Conservation (phyloP, 2,329 filamentous ascomycete genomes). For the Trichoderma atroviride region DNA sequence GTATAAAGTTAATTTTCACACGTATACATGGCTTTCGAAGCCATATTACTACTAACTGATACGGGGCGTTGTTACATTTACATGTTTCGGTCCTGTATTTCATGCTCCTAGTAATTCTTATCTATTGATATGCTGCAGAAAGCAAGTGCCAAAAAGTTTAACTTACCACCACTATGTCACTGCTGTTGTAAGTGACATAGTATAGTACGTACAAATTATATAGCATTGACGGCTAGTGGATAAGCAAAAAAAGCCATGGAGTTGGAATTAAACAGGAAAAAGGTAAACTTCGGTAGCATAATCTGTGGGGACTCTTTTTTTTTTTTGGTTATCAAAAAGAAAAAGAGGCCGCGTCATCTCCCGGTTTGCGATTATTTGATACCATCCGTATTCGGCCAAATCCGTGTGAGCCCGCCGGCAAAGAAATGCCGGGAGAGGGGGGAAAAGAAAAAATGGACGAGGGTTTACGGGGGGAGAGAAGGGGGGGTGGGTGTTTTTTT, state of each 20-base stretch:
- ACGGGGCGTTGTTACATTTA: not conserved
- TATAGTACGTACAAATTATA: not conserved
- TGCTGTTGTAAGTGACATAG: not conserved
- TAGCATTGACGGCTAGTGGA: not conserved
- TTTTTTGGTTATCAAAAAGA: not conserved
- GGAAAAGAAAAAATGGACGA: not conserved
- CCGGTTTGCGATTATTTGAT: conserved; percentile 10
- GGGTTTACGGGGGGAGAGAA: not conserved
- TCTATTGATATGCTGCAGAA: not conserved
- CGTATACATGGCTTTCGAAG: not conserved
- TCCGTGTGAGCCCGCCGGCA: conserved; percentile 14
- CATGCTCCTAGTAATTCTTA: not conserved
- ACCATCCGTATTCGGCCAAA: conserved; percentile 16
- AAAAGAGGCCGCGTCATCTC: conserved; percentile 13
- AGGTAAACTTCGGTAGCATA: conserved; percentile 5
- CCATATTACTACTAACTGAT: not conserved
- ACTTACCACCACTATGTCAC: not conserved
- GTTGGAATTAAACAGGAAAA: not conserved
- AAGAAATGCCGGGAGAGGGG: conserved; percentile 12
- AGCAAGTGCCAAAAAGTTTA: not conserved
- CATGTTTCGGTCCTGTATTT: not conserved
- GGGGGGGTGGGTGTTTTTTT: not conserved
- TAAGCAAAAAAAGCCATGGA: not conserved
- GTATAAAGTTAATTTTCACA: not conserved
- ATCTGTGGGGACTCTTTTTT: not conserved